Percentiles rank a stretch among this genome's conserved stretches.
phyloP scores from a whole-genome alignment of 805 yeast genomes.

The Schizosaccharomyces japonicus region DNA sequence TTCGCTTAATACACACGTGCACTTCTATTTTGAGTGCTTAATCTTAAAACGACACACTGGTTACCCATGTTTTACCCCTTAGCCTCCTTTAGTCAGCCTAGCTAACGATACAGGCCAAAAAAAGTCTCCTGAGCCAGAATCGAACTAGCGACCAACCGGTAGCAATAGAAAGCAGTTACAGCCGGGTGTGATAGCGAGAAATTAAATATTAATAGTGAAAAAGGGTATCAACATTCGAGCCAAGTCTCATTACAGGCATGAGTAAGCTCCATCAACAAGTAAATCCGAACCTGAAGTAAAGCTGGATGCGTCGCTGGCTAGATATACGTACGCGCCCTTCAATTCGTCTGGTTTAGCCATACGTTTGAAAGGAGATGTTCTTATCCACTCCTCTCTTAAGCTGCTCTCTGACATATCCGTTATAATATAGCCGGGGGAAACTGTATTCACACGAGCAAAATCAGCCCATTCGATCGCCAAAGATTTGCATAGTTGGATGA shows the following conservation, averaged over 20 bases:
- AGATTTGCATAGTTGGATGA: conserved; percentile 49
- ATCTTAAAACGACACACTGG: no score
- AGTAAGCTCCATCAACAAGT: conserved; percentile 40
- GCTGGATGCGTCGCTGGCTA: conserved; percentile 29
- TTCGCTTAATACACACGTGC: no score
- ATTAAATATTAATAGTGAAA: no score
- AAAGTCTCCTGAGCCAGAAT: conserved; percentile 3
- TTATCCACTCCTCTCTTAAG: not conserved
- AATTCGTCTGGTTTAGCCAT: conserved; percentile 20
- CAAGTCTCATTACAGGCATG: conserved; percentile 8
- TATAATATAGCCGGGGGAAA: conserved; percentile 68
- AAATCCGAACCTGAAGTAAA: conserved; percentile 46
- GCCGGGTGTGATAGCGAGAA: conserved; percentile 4
- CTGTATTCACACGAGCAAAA: conserved; percentile 61
- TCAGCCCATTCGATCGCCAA: conserved; percentile 77
- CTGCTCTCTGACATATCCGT: conserved; percentile 28
- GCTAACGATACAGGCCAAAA: no score
- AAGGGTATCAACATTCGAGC: no score
- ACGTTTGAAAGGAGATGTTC: not conserved
- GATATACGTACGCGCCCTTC: conserved; percentile 41
- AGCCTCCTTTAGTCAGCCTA: no score
- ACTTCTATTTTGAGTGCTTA: no score
- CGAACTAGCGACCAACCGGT: conserved; percentile 5
- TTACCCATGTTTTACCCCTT: no score
- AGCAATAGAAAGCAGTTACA: not conserved